A percentile compares a stretch with the other conserved stretches of the same genome.
These are phyloP conservation scores for Xylariomycetidae sp. DNA, from an alignment of 2,329 filamentous ascomycete genomes.

Conservation along the genomic window DNA sequence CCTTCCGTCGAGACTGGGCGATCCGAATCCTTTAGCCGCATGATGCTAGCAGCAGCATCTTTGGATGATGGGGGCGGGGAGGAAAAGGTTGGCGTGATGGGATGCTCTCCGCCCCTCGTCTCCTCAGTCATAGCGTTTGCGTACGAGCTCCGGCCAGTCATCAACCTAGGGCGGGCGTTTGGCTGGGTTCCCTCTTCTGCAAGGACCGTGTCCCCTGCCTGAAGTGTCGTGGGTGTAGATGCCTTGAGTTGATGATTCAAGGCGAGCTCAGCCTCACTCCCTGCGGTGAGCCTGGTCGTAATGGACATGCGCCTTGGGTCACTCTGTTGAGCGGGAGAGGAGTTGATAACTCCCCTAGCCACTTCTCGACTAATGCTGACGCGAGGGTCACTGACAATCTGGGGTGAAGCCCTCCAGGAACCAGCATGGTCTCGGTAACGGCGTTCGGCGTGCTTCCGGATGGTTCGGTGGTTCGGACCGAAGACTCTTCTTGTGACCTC, in stretches of 20 bases:
- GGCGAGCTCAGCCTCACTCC: slow-evolving; percentile 36
- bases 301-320: no score
- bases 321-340: slow-evolving; percentile 13
- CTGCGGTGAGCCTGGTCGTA: slow-evolving; percentile 25
- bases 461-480: slow-evolving; percentile 33
- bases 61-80: slow-evolving; percentile 26
- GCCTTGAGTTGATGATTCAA: slow-evolving; percentile 36
- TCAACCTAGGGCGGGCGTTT: slow-evolving; percentile 22
- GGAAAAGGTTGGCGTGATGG: slow-evolving; percentile 25
- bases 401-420: slow-evolving; percentile 35
- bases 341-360: slow-evolving; percentile 29
- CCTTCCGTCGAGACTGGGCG: slow-evolving; percentile 20
- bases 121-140: slow-evolving; percentile 25
- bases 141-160: slow-evolving; percentile 29
- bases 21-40: slow-evolving; percentile 24
- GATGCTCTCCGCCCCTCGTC: slow-evolving; percentile 20
- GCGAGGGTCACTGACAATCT: slow-evolving; percentile 32
- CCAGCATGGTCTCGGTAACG: slow-evolving; percentile 39
- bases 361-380: slow-evolving; percentile 36
- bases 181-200: slow-evolving; percentile 19
- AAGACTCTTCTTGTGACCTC: slow-evolving; percentile 19
- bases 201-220: slow-evolving; percentile 21
- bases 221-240: slow-evolving; percentile 25
- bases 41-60: slow-evolving; percentile 28
- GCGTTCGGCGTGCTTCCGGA: slow-evolving; percentile 31